Evolutionary conservation across 2,329 filamentous ascomycete species (phyloP).

Genomic region (Fusarium cyanostomum): DNA sequence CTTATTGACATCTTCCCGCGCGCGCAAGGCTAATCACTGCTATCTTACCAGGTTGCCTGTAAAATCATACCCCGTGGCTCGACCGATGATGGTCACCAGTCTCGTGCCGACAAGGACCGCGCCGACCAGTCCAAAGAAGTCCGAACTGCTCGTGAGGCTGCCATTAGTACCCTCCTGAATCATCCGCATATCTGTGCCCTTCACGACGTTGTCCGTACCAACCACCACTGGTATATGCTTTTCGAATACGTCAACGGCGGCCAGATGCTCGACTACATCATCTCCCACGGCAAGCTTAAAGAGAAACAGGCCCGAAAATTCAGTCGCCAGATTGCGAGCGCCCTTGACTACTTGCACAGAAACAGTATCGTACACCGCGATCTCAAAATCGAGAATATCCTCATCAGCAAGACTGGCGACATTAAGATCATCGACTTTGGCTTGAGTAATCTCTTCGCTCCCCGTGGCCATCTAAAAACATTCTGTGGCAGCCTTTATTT

Average conservation of each 20-base stretch:
- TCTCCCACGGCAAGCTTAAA: constrained; percentile 95
- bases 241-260: constrained; percentile 99
- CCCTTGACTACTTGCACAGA: constrained; percentile 95
- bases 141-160: constrained; percentile 91
- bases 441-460: constrained; percentile 93
- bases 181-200: constrained; percentile 97
- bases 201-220: constrained; percentile 93
- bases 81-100: constrained; percentile 82
- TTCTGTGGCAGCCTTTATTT: constrained; percentile 99
- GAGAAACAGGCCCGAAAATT: constrained; percentile 99
- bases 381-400: constrained; percentile 98
- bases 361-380: constrained; percentile 99
- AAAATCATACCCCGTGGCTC: constrained; percentile 96
- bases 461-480: constrained; percentile 85
- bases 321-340: constrained; percentile 94
- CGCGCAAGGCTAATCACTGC: constrained; percentile 24
- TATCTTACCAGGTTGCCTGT: constrained; percentile 74
- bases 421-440: constrained; percentile 99
- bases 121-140: constrained; percentile 98
- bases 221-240: constrained; percentile 99
- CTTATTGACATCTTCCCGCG: constrained; percentile 5
- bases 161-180: constrained; percentile 92
- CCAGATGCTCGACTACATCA: constrained; percentile 99
- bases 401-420: constrained; percentile 98
- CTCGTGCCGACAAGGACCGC: constrained; percentile 79